Base-by-base conservation (phyloP, 768 basidiomycete genomes). In the Lactarius psammicola region DNA sequence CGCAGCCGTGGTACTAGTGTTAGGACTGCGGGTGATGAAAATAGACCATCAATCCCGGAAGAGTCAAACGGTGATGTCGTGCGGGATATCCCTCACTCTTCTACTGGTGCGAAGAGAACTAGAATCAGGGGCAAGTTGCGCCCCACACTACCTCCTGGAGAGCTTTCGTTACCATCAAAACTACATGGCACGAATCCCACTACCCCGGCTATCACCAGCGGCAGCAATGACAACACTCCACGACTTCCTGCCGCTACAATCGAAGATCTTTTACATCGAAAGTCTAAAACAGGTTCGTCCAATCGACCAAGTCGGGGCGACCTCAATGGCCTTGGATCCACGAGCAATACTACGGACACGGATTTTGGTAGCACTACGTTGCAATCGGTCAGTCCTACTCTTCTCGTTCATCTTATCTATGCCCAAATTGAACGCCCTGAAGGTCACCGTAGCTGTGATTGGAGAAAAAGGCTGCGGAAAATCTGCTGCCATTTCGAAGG, bases 401-500 rank as follows among this genome's bases (percentile, higher is more conserved):
- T 11, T 63, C 33, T 20, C 49, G 28, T 38, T 62, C 31, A 1
- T 33, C 5, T 28, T 34, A 44, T 18, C 11, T 15, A 3, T 2
- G 26, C 49, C 33, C 40, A 20, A 44, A 38, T 49, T 68, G 20
- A 72, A 66, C 20, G 58, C 26, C 51, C 58, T 72, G 17, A 71
- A 75, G 59, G 75, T 90, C 57, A 85, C 87, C 10, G 79, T 98
- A 34, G 87, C 88, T 36, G 87, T 98, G 38, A 81, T 95, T 46
- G 96, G 96, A 17, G 82, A 85, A 15, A 75, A 81, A 44, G 84
- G 87, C 40, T 94, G 90, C 66, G 96, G 95, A 66, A 98, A 98
- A 77, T 88, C 92, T 1, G 85, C 86, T 3, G 82, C 93, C 58
- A 90, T 97, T 68, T 80, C 81, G 40, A 88, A 87, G 73, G 94